phyloP scores from a whole-genome alignment of 257 asterid species.

The Mentha longifolia region DNA sequence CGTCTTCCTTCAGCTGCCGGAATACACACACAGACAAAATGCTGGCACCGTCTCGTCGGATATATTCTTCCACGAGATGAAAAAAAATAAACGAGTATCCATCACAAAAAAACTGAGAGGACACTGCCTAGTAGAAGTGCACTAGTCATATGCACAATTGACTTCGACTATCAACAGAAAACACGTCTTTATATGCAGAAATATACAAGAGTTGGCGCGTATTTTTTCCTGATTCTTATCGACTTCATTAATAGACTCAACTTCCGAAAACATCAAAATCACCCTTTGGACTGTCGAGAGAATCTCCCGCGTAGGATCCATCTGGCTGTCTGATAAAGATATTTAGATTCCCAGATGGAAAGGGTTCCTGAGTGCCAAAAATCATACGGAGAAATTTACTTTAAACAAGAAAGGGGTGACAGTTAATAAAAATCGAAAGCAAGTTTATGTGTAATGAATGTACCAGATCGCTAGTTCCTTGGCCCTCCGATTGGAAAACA shows the following conservation, averaged over 20 bases:
- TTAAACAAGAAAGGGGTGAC: neutral
- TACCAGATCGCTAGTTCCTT: conserved; percentile 74
- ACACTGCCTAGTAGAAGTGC: conserved; percentile 41
- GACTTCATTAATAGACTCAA: conserved; percentile 27
- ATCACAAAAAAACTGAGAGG: conserved; percentile 48
- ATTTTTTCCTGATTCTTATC: neutral
- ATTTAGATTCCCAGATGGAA: conserved; percentile 77
- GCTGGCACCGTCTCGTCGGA: conserved; percentile 31
- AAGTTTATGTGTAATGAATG: neutral
- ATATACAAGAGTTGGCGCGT: conserved; percentile 49
- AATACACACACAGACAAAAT: conserved; percentile 34
- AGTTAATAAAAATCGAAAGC: neutral
- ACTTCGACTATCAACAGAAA: conserved; percentile 37
- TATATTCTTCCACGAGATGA: conserved; percentile 32
- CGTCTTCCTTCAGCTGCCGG: conserved; percentile 40
- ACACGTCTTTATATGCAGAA: conserved; percentile 40
- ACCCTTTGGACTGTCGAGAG: conserved; percentile 82
- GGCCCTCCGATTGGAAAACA: conserved; percentile 83
- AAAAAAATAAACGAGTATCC: conserved; percentile 40
- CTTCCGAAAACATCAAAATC: conserved; percentile 46
- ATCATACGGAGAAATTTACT: neutral
- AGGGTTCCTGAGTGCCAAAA: conserved; percentile 52
- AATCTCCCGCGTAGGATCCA: conserved; percentile 86
- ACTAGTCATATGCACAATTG: conserved; percentile 39
- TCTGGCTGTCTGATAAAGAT: conserved; percentile 86